A percentile compares a stretch with the other conserved stretches of the same genome.
Evolutionary conservation across 352 stramenopile species (phyloP).

Genomic region (Phytopythium delawarense): DNA sequence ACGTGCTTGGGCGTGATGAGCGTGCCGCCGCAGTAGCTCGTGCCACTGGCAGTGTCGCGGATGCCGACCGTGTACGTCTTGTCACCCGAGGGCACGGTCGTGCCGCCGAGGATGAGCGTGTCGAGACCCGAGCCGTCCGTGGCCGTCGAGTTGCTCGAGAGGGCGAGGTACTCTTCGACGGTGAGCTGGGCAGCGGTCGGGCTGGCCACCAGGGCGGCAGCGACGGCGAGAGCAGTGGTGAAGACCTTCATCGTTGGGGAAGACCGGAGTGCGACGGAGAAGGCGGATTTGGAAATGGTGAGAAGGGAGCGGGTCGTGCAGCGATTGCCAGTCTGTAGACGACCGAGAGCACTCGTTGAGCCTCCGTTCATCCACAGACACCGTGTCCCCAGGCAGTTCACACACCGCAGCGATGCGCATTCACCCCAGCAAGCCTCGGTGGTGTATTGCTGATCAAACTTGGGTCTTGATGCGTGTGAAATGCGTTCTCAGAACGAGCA

Average conservation of each 20-base stretch:
- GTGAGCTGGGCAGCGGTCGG: background rate
- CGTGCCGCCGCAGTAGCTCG: slow-evolving; percentile 46
- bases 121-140: slow-evolving; percentile 15
- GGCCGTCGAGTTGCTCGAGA: slow-evolving; percentile 1
- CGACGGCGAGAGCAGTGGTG: background rate
- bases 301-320: background rate
- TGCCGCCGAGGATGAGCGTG: slow-evolving; percentile 37
- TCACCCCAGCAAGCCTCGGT: background rate
- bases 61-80: slow-evolving; percentile 53
- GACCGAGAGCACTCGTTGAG: background rate
- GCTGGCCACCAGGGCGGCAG: background rate
- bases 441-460: background rate
- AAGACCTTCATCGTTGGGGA: background rate
- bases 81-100: slow-evolving; percentile 30
- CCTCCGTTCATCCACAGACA: background rate
- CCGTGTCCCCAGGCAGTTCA: background rate
- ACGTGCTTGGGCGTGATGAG: slow-evolving; percentile 61
- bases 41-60: slow-evolving; percentile 23
- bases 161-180: background rate
- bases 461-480: background rate
- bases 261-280: background rate
- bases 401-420: background rate
- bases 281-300: background rate
- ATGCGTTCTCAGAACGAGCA: background rate
- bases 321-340: background rate